A percentile compares a stretch with the other conserved stretches of the same genome.
Conservation (phyloP, 768 basidiomycete genomes). For the Russula compacta region DNA sequence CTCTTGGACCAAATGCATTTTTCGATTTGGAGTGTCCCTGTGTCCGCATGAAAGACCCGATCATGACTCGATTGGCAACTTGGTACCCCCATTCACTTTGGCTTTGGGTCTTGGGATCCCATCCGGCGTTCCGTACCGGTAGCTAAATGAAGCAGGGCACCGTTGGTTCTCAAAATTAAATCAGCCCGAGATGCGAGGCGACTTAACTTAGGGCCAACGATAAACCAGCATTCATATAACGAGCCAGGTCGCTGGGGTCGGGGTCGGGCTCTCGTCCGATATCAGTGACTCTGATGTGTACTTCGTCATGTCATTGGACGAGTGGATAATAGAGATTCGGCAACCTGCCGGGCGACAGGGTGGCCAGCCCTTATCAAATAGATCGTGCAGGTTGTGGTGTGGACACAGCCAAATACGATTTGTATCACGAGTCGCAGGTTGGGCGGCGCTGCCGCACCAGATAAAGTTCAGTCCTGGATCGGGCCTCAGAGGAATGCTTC, state of each 20-base stretch:
- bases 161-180: background rate
- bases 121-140: background rate
- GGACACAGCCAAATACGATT: background rate
- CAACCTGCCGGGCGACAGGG: background rate
- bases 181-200: background rate
- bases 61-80: background rate
- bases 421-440: background rate
- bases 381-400: background rate
- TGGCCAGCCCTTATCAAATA: background rate
- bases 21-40: background rate
- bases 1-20: background rate
- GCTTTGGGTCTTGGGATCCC: background rate
- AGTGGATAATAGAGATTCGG: background rate
- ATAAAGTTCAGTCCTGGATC: background rate
- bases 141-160: background rate
- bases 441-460: background rate
- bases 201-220: background rate
- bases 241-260: background rate
- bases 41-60: background rate
- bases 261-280: background rate
- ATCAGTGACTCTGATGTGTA: background rate
- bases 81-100: background rate
- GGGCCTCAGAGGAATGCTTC: background rate
- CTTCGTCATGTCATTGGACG: background rate
- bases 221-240: background rate